These are phyloP conservation scores for Kazachstania viticola DNA, from an alignment of 805 yeast genomes.

Conservation along the genomic window DNA sequence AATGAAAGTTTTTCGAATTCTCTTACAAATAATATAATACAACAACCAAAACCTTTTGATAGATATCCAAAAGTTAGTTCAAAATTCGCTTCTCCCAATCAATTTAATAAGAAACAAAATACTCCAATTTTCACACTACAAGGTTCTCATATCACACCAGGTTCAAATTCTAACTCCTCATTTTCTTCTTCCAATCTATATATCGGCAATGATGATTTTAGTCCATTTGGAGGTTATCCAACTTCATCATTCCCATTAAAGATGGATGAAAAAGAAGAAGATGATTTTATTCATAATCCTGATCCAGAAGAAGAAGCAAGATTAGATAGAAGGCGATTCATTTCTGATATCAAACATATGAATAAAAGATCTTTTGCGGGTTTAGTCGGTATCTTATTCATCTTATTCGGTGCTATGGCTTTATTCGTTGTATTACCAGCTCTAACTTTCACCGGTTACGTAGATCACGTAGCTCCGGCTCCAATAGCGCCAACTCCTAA, in stretches of 20 bases:
- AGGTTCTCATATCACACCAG: no score
- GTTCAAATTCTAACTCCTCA: slow-evolving; percentile 17
- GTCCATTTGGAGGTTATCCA: slow-evolving; percentile 96
- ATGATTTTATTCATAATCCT: slow-evolving; percentile 91
- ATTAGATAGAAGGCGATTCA: slow-evolving; percentile 59
- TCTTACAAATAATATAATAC: slow-evolving; percentile 7
- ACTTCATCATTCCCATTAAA: slow-evolving; percentile 82
- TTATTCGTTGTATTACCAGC: slow-evolving; percentile 75
- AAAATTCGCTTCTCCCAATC: slow-evolving; percentile 21
- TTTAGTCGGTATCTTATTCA: slow-evolving; percentile 43
- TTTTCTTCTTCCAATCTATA: slow-evolving; percentile 20
- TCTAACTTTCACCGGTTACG: slow-evolving; percentile 67
- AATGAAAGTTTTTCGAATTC: slow-evolving; percentile 5
- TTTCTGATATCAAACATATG: slow-evolving; percentile 52
- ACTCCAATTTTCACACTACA: not conserved
- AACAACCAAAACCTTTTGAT: slow-evolving; percentile 47
- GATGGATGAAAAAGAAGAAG: slow-evolving; percentile 89
- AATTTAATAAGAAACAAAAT: slow-evolving; percentile 1
- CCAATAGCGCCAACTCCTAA: no score
- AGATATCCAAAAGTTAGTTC: slow-evolving; percentile 55
- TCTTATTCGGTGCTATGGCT: slow-evolving; percentile 51
- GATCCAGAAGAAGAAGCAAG: slow-evolving; percentile 89
- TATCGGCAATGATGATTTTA: slow-evolving; percentile 45
- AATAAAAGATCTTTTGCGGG: slow-evolving; percentile 55
- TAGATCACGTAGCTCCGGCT: no score